A percentile compares a stretch with the other conserved stretches of the same genome.
phyloP scores from a whole-genome alignment of 2,329 filamentous ascomycete species.

The Triangularia setosa region DNA sequence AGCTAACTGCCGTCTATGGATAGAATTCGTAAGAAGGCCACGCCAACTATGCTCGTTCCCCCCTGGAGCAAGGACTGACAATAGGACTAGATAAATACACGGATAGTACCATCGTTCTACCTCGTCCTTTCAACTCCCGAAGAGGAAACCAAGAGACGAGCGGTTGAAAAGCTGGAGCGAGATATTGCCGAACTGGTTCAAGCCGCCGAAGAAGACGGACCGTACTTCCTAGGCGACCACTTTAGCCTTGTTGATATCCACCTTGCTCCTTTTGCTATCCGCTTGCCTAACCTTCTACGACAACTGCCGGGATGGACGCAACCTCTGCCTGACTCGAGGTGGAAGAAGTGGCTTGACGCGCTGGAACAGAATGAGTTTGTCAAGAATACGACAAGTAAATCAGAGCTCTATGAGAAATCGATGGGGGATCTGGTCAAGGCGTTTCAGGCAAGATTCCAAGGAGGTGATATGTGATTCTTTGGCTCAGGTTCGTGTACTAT shows the following conservation, averaged over 20 bases:
- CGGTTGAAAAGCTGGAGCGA: slow-evolving; percentile 56
- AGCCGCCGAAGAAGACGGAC: slow-evolving; percentile 48
- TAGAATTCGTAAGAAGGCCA: slow-evolving; percentile 60
- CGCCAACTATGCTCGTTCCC: slow-evolving; percentile 25
- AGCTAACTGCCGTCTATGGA: slow-evolving; percentile 75
- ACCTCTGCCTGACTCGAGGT: slow-evolving; percentile 59
- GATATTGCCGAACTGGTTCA: slow-evolving; percentile 56
- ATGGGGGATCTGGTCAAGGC: slow-evolving; percentile 47
- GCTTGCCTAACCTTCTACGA: slow-evolving; percentile 62
- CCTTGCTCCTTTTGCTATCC: slow-evolving; percentile 69
- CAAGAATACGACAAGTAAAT: slow-evolving; percentile 61
- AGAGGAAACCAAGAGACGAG: slow-evolving; percentile 45
- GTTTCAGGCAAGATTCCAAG: background rate
- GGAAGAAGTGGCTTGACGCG: slow-evolving; percentile 66
- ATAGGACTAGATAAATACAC: slow-evolving; percentile 63
- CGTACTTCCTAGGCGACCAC: slow-evolving; percentile 60
- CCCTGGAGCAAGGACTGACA: background rate
- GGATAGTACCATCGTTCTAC: slow-evolving; percentile 75
- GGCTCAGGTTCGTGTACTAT: background rate
- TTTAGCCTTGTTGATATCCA: slow-evolving; percentile 68
- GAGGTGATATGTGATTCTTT: background rate
- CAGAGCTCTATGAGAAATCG: slow-evolving; percentile 51
- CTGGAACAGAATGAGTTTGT: slow-evolving; percentile 62
- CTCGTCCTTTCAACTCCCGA: slow-evolving; percentile 65
- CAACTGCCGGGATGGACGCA: slow-evolving; percentile 64